Base-by-base conservation (phyloP, 2,329 filamentous ascomycete genomes). In the Aspergillus melleus region DNA sequence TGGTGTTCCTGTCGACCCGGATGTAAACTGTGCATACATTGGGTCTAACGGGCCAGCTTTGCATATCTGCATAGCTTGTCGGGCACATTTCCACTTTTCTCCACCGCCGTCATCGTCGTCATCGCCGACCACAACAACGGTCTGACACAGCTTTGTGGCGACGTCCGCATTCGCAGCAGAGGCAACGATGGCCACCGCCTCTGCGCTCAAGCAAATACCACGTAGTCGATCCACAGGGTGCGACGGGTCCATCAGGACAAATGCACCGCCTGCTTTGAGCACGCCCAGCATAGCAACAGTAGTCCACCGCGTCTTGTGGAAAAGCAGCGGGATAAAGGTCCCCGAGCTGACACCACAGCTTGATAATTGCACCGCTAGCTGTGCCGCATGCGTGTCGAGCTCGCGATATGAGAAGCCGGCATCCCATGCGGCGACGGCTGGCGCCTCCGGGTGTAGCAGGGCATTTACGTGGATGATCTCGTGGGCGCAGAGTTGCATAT, bases 1-100 rank as follows among this genome's bases (percentile, higher is more conserved):
- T 0, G 82, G 81, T 42, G 76, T 77, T 49, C 79, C 79, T 1
- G 81, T 80, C 1, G 81, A 81, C 0, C 81, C 81, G 1, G 80
- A 80, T 2, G 80, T 81, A 62, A 87, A 84, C 6, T 87, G 77
- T 2, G 85, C 77, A 67, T 84, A 88, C 12, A 52, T 26, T 2
- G 46, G 24, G 20, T 55, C 52, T 9, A 42, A 8, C 2, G 57
- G 39, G n/a, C 1, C 12, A 11, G 12, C 32, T 22, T 22, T 22
- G 22, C 22, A 3, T 22, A 22, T 22, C 22, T 22, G 22, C 22
- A 22, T 22, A 22, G 22, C 22, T 2, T 22, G 22, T 3, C 22
- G 22, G 22, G 22, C 22, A 22, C 22, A 22, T 9, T 12, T 14
- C 10, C 32, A 12, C 9, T 9, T 4, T 36, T 14, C 12, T 11